Conservation (phyloP, 1,284 basidiomycete species). For the Moesziomyces sp. region DNA sequence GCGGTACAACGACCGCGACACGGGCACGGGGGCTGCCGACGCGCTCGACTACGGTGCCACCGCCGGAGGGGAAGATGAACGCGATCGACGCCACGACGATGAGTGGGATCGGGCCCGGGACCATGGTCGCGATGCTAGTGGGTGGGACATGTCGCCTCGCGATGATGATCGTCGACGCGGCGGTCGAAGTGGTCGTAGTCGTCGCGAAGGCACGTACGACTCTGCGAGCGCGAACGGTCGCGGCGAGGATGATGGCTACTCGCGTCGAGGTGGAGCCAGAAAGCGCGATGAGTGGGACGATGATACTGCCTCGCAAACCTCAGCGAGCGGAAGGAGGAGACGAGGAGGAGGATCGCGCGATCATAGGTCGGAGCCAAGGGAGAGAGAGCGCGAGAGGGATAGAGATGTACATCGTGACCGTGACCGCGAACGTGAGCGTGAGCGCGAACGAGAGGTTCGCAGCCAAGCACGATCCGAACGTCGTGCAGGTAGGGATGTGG, state of each 20-base stretch:
- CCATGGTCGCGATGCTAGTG: neutral
- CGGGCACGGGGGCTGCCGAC: conserved; percentile 54
- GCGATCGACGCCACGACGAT: conserved; percentile 6
- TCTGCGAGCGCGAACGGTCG: conserved; percentile 5
- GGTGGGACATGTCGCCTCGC: conserved; percentile 13
- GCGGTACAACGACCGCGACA: conserved; percentile 64
- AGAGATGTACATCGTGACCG: conserved; percentile 12
- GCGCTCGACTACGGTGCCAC: conserved; percentile 62
- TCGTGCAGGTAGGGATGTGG: conserved; percentile 36
- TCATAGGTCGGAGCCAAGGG: conserved; percentile 1
- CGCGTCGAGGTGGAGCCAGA: conserved; percentile 10
- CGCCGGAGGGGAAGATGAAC: conserved; percentile 26
- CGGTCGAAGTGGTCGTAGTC: conserved; percentile 11
- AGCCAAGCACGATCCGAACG: conserved; percentile 39
- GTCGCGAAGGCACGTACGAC: conserved; percentile 24
- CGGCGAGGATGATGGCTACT: conserved; percentile 4
- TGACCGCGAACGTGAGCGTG: conserved; percentile 25
- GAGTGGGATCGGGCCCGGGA: conserved; percentile 20
- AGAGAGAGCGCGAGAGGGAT: conserved; percentile 33
- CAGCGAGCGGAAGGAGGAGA: conserved; percentile 5
- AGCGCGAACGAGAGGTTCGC: conserved; percentile 31
- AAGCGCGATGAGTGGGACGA: conserved; percentile 35
- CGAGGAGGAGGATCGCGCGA: conserved; percentile 1
- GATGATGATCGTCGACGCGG: conserved; percentile 8
- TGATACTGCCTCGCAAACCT: conserved; percentile 35